Percentiles rank a stretch among this genome's conserved stretches.
Conservation (phyloP, 306 rosid genomes). For the Malus sieversii region DNA sequence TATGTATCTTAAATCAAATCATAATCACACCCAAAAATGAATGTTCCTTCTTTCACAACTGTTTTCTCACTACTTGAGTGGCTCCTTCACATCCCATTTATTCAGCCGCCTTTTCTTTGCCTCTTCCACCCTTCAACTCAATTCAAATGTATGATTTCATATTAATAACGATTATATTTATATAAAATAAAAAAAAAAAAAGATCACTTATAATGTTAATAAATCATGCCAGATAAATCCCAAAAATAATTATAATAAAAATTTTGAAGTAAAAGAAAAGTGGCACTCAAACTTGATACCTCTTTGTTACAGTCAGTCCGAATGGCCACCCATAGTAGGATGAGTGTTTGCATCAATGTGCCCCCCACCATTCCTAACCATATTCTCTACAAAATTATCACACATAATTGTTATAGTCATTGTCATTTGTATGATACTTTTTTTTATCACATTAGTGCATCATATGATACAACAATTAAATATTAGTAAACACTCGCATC, state of each 20-base stretch:
- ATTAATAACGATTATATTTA: neutral
- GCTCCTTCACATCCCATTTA: conserved; percentile 33
- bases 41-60: neutral
- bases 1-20: too few relatives aligned
- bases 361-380: conserved; percentile 80
- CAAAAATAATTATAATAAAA: neutral
- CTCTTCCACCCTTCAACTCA: conserved; percentile 50
- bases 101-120: conserved; percentile 43
- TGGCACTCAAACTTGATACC: conserved; percentile 18
- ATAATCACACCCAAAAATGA: neutral
- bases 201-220: neutral
- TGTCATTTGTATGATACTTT: neutral
- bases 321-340: conserved; percentile 48
- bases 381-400: conserved; percentile 39
- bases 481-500: neutral
- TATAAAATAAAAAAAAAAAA: neutral
- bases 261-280: neutral
- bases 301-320: conserved; percentile 67
- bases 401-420: neutral
- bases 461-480: neutral
- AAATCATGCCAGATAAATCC: neutral
- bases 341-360: conserved; percentile 49
- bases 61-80: conserved; percentile 8
- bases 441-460: neutral
- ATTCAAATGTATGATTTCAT: neutral